Base-by-base conservation (phyloP, 179 eudicot species). In the Dionaea muscipula region DNA sequence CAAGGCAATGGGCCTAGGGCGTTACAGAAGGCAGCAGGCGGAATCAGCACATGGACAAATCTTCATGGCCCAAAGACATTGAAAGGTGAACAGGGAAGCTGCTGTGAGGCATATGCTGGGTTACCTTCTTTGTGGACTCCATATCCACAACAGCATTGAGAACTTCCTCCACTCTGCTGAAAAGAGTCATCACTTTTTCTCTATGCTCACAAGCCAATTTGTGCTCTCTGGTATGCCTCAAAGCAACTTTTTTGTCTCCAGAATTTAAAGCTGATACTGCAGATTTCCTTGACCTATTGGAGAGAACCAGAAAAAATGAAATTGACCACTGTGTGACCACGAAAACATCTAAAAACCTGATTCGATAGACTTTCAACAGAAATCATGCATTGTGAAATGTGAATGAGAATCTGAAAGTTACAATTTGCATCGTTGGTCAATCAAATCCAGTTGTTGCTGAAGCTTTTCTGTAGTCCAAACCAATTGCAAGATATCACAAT, bases 391-490 rank as follows among this genome's bases (percentile, higher is more conserved):
- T 11, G 54, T 22, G 26, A 18, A 31, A 40, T 51, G 41, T 25
- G 27, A 23, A 27, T 47, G 25, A 22, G 35, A 59, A 51, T 24
- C 38, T 52, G 53, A 59, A 37, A 22, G 48, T 68, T 68, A 84
- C 95, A 28, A 78, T 68, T 75, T 62, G 72, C 68, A 82, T 26
- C 81, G 94, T 23, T 71, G 72, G 61, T 84, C 81, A 46, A 87
- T 75, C 64, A 75, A 63, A 56, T 70, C 64, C 64, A 91, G 81
- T 63, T 84, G 95, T 56, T 70, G 73, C 61, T 78, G 86, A 51
- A 91, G 98, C 63, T 78, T 81, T 69, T 91, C 95, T 45, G 57
- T 74, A 24, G 98, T 91, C 81, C 84, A 84, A 67, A 72, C 60
- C 72, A 87, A 66, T 63, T 82, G 88, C 72, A 91, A 53, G 57